Evolutionary conservation across 352 stramenopile genomes (phyloP).

Genomic region (Phytophthora litchii): DNA sequence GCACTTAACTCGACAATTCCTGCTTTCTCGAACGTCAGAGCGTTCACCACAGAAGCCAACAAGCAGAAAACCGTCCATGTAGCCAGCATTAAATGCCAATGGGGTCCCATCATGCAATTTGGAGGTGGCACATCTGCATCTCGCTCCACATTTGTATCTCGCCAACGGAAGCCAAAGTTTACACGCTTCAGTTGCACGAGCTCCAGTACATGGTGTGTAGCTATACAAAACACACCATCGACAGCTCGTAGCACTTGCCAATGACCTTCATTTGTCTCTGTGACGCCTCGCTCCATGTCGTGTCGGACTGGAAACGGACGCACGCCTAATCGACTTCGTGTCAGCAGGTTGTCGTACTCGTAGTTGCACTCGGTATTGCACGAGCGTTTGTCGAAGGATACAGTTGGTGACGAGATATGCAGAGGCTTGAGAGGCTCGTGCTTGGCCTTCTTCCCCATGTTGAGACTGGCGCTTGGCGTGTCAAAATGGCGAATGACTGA

Average conservation of each 20-base stretch:
- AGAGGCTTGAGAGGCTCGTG: constrained; percentile 24
- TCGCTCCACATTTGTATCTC: constrained; percentile 9
- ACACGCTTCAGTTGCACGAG: constrained; percentile 58
- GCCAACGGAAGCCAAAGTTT: constrained; percentile 66
- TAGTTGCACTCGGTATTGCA: constrained; percentile 23
- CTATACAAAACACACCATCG: constrained; percentile 13
- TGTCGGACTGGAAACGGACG: constrained; percentile 18
- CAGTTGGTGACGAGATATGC: constrained; percentile 17
- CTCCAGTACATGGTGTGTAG: constrained; percentile 34
- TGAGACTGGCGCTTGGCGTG: too few relatives aligned
- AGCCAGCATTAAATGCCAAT: constrained; percentile 76
- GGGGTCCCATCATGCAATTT: constrained; percentile 69
- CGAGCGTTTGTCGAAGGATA: constrained; percentile 31
- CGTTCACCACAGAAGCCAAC: constrained; percentile 51
- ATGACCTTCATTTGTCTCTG: constrained; percentile 8
- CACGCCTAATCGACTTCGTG: constrained; percentile 12
- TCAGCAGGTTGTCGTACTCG: constrained; percentile 40
- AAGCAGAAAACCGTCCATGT: constrained; percentile 64
- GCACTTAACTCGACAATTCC: constrained; percentile 44
- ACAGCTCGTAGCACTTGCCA: constrained; percentile 31
- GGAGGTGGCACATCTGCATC: constrained; percentile 28
- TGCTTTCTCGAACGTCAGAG: constrained; percentile 54
- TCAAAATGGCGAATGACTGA: neutral
- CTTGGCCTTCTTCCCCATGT: constrained; percentile 10
- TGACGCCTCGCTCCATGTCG: constrained; percentile 24